phyloP scores from a whole-genome alignment of 208 protist genomes.

The Acanthamoeba polyphaga region DNA sequence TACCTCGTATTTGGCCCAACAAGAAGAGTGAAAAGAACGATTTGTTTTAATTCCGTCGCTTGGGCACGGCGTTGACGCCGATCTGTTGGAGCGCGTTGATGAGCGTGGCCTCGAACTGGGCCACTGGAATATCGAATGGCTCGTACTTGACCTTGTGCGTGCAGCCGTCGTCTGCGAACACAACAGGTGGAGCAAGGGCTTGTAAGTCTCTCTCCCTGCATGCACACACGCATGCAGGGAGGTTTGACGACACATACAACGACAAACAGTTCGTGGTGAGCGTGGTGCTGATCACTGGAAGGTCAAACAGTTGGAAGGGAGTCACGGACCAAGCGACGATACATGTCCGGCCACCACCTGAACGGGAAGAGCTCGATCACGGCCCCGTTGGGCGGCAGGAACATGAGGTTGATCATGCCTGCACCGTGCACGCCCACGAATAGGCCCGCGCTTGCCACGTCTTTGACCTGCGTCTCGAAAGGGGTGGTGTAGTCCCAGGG shows the following conservation, averaged over 20 bases:
- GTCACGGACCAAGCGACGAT: not conserved
- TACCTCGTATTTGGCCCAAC: no score
- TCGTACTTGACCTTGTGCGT: constrained; percentile 50
- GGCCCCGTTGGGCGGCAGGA: not conserved
- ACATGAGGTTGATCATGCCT: constrained; percentile 12
- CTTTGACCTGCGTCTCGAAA: not conserved
- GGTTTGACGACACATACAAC: no score
- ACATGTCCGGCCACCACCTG: constrained; percentile 68
- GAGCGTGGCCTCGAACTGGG: constrained; percentile 6
- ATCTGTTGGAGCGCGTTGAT: constrained; percentile 48
- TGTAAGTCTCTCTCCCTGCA: no score
- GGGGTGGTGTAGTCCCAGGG: not conserved
- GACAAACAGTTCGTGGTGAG: no score
- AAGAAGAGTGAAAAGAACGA: no score
- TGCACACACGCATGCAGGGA: not conserved
- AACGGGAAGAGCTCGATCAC: constrained; percentile 53
- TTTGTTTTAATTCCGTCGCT: no score
- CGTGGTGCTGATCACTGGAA: not conserved
- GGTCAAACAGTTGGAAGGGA: not conserved
- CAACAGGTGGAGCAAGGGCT: no score
- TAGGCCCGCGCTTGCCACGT: constrained; percentile 2
- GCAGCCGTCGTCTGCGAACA: not conserved
- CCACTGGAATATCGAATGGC: not conserved
- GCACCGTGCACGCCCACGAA: constrained; percentile 31
- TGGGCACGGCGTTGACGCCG: constrained; percentile 38